Percentiles rank a stretch among this genome's conserved stretches.
Evolutionary conservation across 2,329 filamentous ascomycete genomes (phyloP).

Genomic region (Curvularia sp.): DNA sequence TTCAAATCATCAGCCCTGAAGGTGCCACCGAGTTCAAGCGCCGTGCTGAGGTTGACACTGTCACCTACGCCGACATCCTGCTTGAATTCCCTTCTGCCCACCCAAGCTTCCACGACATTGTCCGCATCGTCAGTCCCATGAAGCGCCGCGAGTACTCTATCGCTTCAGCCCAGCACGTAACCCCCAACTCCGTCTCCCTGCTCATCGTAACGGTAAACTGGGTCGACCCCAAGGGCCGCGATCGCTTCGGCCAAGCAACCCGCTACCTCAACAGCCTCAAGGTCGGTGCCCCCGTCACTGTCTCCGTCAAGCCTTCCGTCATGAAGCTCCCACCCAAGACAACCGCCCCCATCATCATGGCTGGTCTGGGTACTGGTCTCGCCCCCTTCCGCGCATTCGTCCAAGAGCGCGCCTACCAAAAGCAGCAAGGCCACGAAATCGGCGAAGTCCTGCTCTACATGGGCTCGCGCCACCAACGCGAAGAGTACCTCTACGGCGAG

Average conservation of each 20-base stretch:
- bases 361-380: slow-evolving; percentile 94
- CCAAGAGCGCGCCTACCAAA: slow-evolving; percentile 97
- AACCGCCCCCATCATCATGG: slow-evolving; percentile 96
- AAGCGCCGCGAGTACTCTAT: slow-evolving; percentile 99
- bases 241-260: slow-evolving; percentile 91
- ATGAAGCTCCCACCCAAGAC: slow-evolving; percentile 95
- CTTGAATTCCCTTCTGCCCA: slow-evolving; percentile 89
- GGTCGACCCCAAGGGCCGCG: slow-evolving; percentile 86
- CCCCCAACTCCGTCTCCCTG: slow-evolving; percentile 84
- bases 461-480: slow-evolving; percentile 93
- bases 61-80: slow-evolving; percentile 90
- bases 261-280: slow-evolving; percentile 82
- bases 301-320: slow-evolving; percentile 95
- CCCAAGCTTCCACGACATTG: slow-evolving; percentile 85
- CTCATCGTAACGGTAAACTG: slow-evolving; percentile 98
- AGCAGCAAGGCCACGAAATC: slow-evolving; percentile 95
- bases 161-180: slow-evolving; percentile 93
- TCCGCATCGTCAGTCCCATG: slow-evolving; percentile 84
- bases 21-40: slow-evolving; percentile 91
- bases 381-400: slow-evolving; percentile 99
- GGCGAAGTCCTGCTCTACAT: slow-evolving; percentile 94
- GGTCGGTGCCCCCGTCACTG: slow-evolving; percentile 80
- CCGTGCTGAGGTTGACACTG: slow-evolving; percentile 85
- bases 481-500: slow-evolving; percentile 98
- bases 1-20: slow-evolving; percentile 73